Evolutionary conservation across 345 rosid genomes (phyloP).

Genomic region (Eucalyptus regnans): DNA sequence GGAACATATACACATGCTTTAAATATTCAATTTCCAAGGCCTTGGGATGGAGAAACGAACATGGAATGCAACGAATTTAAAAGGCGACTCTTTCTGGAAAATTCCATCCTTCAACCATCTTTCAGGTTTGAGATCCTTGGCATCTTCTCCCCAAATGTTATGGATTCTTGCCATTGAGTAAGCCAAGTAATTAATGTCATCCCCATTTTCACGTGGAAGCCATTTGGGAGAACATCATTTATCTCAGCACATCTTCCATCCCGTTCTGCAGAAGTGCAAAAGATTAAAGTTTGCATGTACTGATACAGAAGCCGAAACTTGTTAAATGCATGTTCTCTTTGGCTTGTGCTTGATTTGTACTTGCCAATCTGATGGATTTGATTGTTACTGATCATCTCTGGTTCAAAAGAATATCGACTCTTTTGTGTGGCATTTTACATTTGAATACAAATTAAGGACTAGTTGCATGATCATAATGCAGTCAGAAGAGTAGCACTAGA

Average conservation of each 20-base stretch:
- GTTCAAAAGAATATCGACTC: background rate
- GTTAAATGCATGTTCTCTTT: background rate
- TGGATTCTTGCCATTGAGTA: constrained; percentile 79
- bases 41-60: background rate
- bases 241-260: constrained; percentile 44
- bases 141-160: constrained; percentile 69
- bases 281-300: background rate
- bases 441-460: background rate
- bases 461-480: background rate
- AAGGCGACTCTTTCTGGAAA: constrained; percentile 55
- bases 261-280: constrained; percentile 7
- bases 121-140: constrained; percentile 53
- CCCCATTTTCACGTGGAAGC: constrained; percentile 42
- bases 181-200: constrained; percentile 34
- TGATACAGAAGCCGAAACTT: background rate
- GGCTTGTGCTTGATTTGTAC: background rate
- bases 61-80: constrained; percentile 58
- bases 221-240: constrained; percentile 66
- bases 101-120: constrained; percentile 57
- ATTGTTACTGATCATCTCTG: background rate
- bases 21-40: background rate
- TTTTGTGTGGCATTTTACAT: background rate
- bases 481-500: background rate
- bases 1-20: background rate
- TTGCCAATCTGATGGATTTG: background rate